Conservation (phyloP, 208 protist genomes). For the Porcisia hertigi region DNA sequence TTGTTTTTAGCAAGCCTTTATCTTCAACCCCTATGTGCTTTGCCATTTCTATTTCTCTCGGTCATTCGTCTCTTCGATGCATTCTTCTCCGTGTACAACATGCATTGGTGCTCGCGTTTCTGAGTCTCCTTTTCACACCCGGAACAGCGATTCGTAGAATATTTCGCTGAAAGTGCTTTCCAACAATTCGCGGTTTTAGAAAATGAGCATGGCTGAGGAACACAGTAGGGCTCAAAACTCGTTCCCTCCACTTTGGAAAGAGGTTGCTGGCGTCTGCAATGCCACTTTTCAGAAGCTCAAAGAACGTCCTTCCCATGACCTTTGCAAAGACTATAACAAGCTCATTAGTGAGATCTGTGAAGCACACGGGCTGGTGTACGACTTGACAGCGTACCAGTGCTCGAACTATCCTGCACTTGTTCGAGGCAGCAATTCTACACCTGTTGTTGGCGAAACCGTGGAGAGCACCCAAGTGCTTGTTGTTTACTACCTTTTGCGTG, state of each 20-base stretch:
- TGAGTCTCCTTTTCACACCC: neutral
- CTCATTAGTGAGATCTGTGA: constrained; percentile 42
- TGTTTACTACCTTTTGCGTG: constrained; percentile 78
- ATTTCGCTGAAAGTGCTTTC: neutral
- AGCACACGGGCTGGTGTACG: constrained; percentile 54
- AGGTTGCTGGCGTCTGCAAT: constrained; percentile 34
- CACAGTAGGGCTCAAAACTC: constrained; percentile 14
- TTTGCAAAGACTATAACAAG: constrained; percentile 47
- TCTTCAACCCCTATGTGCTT: neutral
- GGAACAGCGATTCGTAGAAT: neutral
- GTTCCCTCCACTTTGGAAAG: constrained; percentile 44
- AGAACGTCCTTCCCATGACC: constrained; percentile 26
- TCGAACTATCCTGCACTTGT: constrained; percentile 70
- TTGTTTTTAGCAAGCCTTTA: neutral
- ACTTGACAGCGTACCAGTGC: constrained; percentile 60
- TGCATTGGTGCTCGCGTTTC: neutral
- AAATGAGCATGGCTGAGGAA: neutral
- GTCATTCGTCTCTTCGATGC: neutral
- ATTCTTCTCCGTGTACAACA: neutral
- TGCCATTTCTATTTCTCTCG: neutral
- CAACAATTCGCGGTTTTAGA: neutral
- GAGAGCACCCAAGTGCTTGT: constrained; percentile 83
- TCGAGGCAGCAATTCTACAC: constrained; percentile 40
- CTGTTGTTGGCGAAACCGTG: constrained; percentile 52
- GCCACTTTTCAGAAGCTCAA: constrained; percentile 37